Conservation (phyloP, 2,329 filamentous ascomycete genomes). For the Alternaria panax region DNA sequence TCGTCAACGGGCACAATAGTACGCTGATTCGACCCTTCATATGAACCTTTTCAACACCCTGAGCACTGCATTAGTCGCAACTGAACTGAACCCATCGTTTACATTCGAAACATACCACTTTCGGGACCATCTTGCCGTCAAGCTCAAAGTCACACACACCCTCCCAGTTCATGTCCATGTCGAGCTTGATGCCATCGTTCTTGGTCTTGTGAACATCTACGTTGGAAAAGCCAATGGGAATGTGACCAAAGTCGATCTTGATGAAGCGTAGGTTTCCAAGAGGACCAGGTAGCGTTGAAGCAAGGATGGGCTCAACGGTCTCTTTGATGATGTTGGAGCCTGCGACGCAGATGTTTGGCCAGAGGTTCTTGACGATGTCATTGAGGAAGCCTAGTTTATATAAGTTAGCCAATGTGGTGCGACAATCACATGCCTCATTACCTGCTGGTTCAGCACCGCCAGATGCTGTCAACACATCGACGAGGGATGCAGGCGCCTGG, state of each 20-base stretch:
- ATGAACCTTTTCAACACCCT: constrained; percentile 58
- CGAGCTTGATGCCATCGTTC: constrained; percentile 57
- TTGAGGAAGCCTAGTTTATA: constrained; percentile 54
- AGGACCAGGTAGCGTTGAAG: constrained; percentile 56
- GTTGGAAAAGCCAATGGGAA: constrained; percentile 53
- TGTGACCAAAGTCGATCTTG: constrained; percentile 56
- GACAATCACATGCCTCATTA: constrained; percentile 15
- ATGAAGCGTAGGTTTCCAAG: constrained; percentile 54
- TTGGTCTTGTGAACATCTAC: constrained; percentile 58
- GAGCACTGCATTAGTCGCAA: not conserved
- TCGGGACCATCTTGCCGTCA: constrained; percentile 56
- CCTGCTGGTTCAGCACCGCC: constrained; percentile 53
- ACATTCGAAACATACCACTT: constrained; percentile 35
- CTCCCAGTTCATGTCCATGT: constrained; percentile 58
- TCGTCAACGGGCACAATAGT: constrained; percentile 55
- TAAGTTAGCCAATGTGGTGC: not conserved
- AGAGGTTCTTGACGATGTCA: constrained; percentile 57
- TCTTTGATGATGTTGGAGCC: constrained; percentile 56
- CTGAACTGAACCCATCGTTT: not conserved
- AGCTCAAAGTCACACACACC: constrained; percentile 58
- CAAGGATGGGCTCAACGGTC: constrained; percentile 59
- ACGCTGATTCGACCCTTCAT: constrained; percentile 56
- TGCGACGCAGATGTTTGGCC: constrained; percentile 59
- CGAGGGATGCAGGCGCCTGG: constrained; percentile 30
- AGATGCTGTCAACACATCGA: constrained; percentile 53